Conservation (phyloP, 371 early-diverging fungal genomes). For the Haplosporangium sp. region DNA sequence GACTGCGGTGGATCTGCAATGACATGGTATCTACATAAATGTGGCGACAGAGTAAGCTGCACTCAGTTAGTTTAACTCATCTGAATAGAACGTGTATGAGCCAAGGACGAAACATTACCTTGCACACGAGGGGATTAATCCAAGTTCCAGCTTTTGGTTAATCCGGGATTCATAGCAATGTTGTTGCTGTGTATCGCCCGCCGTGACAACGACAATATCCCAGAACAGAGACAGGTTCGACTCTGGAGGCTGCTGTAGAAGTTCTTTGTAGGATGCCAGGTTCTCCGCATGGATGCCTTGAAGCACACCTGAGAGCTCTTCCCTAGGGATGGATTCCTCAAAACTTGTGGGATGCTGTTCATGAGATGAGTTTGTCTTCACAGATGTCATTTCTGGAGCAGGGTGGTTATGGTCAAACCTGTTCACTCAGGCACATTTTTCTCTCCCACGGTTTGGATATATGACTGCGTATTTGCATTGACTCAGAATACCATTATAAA, state of each 20-base stretch:
- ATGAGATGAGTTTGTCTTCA: background rate
- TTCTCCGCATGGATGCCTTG: constrained; percentile 24
- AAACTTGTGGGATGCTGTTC: background rate
- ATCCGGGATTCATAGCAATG: constrained; percentile 32
- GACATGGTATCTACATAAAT: constrained; percentile 28
- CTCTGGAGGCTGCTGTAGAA: constrained; percentile 1
- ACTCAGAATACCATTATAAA: too few species aligned
- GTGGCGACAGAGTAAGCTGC: background rate
- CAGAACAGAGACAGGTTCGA: constrained; percentile 25
- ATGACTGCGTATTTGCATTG: too few species aligned
- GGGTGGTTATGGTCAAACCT: too few species aligned
- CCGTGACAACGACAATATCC: constrained; percentile 55
- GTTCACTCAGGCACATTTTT: background rate
- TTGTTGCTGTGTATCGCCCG: constrained; percentile 47
- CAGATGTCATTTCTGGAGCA: too few species aligned
- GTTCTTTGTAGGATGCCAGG: constrained; percentile 16
- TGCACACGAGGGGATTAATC: constrained; percentile 27
- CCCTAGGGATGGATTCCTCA: background rate
- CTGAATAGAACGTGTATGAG: background rate
- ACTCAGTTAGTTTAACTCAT: background rate
- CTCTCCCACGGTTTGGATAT: background rate
- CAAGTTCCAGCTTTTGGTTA: constrained; percentile 4
- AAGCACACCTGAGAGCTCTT: constrained; percentile 26
- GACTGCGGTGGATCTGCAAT: constrained; percentile 51
- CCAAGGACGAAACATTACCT: constrained; percentile 10